Percentiles rank a stretch among this genome's conserved stretches.
Conservation (phyloP, 192 early-diverging fungal species). For the Backusella morwellensis region DNA sequence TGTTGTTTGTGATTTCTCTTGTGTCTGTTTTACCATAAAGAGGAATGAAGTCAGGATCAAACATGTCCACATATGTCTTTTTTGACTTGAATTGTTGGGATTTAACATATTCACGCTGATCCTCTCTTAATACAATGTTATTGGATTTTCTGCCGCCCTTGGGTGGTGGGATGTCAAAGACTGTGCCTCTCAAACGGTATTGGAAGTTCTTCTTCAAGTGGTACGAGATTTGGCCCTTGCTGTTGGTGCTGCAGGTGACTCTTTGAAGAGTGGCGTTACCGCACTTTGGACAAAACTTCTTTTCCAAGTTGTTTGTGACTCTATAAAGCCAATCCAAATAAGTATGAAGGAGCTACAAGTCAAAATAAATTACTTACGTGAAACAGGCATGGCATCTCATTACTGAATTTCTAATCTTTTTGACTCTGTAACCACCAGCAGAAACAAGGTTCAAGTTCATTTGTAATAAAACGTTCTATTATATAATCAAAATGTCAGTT, state of each 20-base stretch:
- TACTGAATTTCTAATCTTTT: constrained; percentile 81
- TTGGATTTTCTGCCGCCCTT: constrained; percentile 74
- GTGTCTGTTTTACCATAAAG: constrained; percentile 39
- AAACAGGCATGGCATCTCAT: constrained; percentile 94
- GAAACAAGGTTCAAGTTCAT: constrained; percentile 86
- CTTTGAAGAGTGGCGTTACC: constrained; percentile 86
- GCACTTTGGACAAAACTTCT: constrained; percentile 91
- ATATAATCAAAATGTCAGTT: constrained; percentile 15
- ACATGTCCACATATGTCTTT: constrained; percentile 57
- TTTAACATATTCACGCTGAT: constrained; percentile 83
- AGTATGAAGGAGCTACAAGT: neutral
- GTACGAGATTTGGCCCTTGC: constrained; percentile 74
- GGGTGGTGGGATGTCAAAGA: constrained; percentile 82
- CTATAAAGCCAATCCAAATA: constrained; percentile 31
- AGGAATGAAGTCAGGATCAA: constrained; percentile 69
- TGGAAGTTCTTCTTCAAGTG: constrained; percentile 91
- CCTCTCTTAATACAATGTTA: constrained; percentile 85
- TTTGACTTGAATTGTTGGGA: constrained; percentile 51
- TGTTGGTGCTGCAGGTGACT: constrained; percentile 76
- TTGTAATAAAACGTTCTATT: constrained; percentile 84
- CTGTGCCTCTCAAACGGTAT: constrained; percentile 86
- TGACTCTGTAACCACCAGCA: constrained; percentile 78
- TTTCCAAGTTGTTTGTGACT: constrained; percentile 81
- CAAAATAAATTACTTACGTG: constrained; percentile 48
- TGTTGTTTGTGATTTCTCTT: constrained; percentile 51